Percentiles rank a stretch among this genome's conserved stretches.
Evolutionary conservation across 306 rosid species (phyloP).

Genomic region (Trifolium subterraneum): DNA sequence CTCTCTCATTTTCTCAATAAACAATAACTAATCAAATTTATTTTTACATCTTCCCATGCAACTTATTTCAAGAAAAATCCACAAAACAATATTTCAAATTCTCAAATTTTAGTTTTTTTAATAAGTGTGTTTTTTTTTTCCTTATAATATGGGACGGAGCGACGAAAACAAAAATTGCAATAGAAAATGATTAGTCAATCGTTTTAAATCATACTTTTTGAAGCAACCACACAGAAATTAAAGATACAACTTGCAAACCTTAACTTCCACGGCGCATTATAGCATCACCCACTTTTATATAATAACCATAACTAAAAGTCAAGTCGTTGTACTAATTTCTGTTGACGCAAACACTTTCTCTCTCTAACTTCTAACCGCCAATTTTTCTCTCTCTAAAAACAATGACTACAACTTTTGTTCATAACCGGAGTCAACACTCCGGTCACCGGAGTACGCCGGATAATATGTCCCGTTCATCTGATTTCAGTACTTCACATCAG

Average conservation of each 20-base stretch:
- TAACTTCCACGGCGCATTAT: slow-evolving; percentile 38
- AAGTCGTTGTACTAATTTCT: neutral
- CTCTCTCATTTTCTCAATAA: no score
- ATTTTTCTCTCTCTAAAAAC: slow-evolving; percentile 27
- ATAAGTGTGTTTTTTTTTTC: no score
- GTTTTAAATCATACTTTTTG: neutral
- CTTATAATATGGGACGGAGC: no score
- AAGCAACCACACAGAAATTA: slow-evolving; percentile 5
- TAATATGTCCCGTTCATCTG: slow-evolving; percentile 41
- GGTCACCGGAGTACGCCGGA: slow-evolving; percentile 43
- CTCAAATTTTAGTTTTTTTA: no score
- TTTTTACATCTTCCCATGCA: no score
- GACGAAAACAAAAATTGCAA: neutral
- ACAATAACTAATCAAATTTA: no score
- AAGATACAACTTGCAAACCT: slow-evolving; percentile 18
- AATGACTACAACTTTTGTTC: slow-evolving; percentile 22
- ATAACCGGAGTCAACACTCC: slow-evolving; percentile 48
- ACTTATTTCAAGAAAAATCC: no score
- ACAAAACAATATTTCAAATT: no score
- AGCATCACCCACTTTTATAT: slow-evolving; percentile 33
- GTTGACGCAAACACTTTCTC: slow-evolving; percentile 26
- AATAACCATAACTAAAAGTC: neutral
- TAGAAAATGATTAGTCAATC: slow-evolving; percentile 9
- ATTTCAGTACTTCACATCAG: slow-evolving; percentile 31
- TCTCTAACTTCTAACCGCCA: slow-evolving; percentile 41